phyloP scores from a whole-genome alignment of 2,329 filamentous ascomycete species.

The Ceratocystis papillata region DNA sequence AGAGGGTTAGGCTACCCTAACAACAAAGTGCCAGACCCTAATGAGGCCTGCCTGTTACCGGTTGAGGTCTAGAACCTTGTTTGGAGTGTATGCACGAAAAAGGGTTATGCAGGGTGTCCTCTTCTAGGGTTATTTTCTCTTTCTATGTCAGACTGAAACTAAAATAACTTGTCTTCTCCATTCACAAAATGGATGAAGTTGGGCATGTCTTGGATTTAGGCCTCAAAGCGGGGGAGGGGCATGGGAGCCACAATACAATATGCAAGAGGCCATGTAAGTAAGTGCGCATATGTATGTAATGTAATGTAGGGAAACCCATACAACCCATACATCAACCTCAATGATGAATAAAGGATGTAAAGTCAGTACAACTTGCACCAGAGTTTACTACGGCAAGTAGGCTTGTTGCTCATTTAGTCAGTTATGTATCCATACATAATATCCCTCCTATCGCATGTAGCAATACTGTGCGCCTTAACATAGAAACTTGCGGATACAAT shows the following conservation, averaged over 20 bases:
- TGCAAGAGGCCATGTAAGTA: conserved; percentile 4
- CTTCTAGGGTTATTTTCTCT: too few relatives aligned
- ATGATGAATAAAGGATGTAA: too few relatives aligned
- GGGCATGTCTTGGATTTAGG: background rate
- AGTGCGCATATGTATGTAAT: background rate
- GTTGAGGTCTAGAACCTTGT: too few relatives aligned
- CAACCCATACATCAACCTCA: too few relatives aligned
- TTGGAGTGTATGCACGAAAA: too few relatives aligned
- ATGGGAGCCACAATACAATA: background rate
- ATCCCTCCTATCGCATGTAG: background rate
- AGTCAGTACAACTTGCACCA: background rate
- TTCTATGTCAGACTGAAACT: background rate
- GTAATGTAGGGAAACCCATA: too few relatives aligned
- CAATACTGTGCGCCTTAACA: background rate
- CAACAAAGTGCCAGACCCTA: background rate
- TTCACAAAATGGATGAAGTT: background rate
- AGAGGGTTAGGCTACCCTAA: background rate
- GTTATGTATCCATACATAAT: too few relatives aligned
- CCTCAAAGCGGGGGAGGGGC: conserved; percentile 13
- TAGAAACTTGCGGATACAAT: background rate
- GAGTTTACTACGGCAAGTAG: background rate
- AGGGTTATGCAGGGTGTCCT: too few relatives aligned
- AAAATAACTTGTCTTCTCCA: background rate
- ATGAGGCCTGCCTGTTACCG: background rate
- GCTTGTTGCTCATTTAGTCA: background rate